Evolutionary conservation across 208 protist species (phyloP).

Genomic region (Porcisia deanei): DNA sequence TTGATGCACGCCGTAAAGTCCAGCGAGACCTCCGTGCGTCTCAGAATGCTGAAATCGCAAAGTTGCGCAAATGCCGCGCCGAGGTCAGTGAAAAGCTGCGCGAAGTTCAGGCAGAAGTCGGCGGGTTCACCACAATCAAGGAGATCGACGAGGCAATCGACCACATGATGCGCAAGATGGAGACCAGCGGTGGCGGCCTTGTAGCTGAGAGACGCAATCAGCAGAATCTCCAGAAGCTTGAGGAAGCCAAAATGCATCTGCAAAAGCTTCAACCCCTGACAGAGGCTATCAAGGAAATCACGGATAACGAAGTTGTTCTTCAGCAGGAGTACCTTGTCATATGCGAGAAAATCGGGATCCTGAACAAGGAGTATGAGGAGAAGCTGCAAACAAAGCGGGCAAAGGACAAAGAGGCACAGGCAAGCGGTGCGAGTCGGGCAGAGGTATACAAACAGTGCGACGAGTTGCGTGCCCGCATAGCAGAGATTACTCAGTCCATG

Average conservation of each 20-base stretch:
- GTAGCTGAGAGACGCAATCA: conserved; percentile 54
- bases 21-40: conserved; percentile 48
- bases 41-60: conserved; percentile 69
- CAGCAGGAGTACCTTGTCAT: conserved; percentile 79
- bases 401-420: conserved; percentile 55
- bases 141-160: conserved; percentile 78
- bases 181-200: conserved; percentile 73
- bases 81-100: conserved; percentile 58
- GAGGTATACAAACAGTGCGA: conserved; percentile 66
- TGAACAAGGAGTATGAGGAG: conserved; percentile 67
- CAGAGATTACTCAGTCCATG: conserved; percentile 54
- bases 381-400: conserved; percentile 46
- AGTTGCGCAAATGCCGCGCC: conserved; percentile 50
- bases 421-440: conserved; percentile 32
- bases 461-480: conserved; percentile 40
- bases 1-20: conserved; percentile 52
- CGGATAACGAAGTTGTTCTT: conserved; percentile 65
- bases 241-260: conserved; percentile 73
- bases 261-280: conserved; percentile 61
- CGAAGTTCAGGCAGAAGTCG: conserved; percentile 51
- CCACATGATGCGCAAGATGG: conserved; percentile 77
- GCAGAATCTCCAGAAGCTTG: conserved; percentile 54
- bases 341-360: conserved; percentile 67
- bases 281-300: conserved; percentile 63
- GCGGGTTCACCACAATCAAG: conserved; percentile 56